These are phyloP conservation scores for Backusella tarrabulga DNA, from an alignment of 192 early-diverging fungal genomes.

Conservation along the genomic window DNA sequence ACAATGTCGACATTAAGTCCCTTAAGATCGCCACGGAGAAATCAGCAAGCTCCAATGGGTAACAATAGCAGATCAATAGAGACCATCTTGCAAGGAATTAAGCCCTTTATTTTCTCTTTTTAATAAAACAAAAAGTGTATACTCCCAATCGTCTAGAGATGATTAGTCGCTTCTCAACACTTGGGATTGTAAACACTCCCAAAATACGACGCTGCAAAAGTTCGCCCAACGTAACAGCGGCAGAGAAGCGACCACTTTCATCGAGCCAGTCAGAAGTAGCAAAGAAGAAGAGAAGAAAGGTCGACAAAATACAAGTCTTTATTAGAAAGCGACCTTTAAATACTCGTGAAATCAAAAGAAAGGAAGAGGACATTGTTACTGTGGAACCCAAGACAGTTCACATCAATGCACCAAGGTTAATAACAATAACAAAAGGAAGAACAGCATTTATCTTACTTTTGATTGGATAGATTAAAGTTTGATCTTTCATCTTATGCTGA, in stretches of 20 bases:
- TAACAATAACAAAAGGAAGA: background rate
- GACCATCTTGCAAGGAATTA: background rate
- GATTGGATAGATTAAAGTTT: constrained; percentile 70
- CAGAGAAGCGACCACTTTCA: background rate
- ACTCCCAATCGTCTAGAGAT: background rate
- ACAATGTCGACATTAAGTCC: background rate
- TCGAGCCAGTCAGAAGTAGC: background rate
- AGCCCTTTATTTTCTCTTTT: background rate
- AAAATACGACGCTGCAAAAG: background rate
- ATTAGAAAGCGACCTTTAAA: background rate
- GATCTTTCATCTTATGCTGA: constrained; percentile 95
- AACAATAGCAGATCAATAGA: background rate
- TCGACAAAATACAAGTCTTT: background rate
- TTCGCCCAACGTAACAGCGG: background rate
- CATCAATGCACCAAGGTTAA: background rate
- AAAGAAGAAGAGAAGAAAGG: background rate
- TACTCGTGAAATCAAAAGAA: background rate
- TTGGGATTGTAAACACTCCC: background rate
- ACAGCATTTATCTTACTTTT: background rate
- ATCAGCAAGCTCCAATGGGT: background rate
- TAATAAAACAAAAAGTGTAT: background rate
- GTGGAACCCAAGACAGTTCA: background rate
- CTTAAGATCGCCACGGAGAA: background rate
- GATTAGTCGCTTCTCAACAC: background rate
- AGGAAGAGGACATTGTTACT: background rate